phyloP scores from a whole-genome alignment of 2,329 filamentous ascomycete species.

The Fusarium xyrophilum region DNA sequence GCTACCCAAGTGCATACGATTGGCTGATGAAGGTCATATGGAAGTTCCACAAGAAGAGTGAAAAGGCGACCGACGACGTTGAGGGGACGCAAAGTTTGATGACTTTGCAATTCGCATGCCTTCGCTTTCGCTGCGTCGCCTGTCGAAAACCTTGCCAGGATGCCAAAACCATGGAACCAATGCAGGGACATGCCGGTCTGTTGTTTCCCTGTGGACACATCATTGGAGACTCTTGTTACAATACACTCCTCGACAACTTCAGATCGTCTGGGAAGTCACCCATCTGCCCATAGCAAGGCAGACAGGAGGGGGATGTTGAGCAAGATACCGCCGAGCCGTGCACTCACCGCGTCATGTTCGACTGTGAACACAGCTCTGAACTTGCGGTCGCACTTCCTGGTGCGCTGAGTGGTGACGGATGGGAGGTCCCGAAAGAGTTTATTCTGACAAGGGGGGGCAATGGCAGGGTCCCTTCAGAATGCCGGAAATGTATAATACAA shows the following conservation, averaged over 20 bases:
- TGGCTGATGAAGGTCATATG: slow-evolving; percentile 1
- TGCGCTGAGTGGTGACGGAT: neutral
- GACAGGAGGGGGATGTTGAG: neutral
- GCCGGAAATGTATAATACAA: slow-evolving; percentile 22
- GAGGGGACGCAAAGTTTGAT: neutral
- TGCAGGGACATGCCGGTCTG: neutral
- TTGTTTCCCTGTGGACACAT: slow-evolving; percentile 36
- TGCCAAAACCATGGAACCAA: neutral
- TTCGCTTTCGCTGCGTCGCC: slow-evolving; percentile 24
- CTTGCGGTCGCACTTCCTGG: neutral
- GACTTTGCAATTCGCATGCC: slow-evolving; percentile 8
- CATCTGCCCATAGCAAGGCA: slow-evolving; percentile 31
- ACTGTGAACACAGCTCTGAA: slow-evolving; percentile 13
- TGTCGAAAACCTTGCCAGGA: slow-evolving; percentile 28
- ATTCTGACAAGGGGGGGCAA: neutral
- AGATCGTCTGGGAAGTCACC: neutral
- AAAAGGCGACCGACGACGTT: rapidly evolving
- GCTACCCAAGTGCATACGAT: neutral
- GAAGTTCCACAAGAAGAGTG: neutral
- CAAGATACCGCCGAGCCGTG: slow-evolving; percentile 9
- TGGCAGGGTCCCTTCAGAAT: slow-evolving; percentile 2
- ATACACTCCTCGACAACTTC: neutral
- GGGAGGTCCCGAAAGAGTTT: neutral
- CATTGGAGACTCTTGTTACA: slow-evolving; percentile 28
- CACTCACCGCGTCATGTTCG: slow-evolving; percentile 24